Percentiles rank a stretch among this genome's conserved stretches.
These are phyloP conservation scores for Fagus crenata DNA, from an alignment of 306 rosid genomes.

Conservation along the genomic window DNA sequence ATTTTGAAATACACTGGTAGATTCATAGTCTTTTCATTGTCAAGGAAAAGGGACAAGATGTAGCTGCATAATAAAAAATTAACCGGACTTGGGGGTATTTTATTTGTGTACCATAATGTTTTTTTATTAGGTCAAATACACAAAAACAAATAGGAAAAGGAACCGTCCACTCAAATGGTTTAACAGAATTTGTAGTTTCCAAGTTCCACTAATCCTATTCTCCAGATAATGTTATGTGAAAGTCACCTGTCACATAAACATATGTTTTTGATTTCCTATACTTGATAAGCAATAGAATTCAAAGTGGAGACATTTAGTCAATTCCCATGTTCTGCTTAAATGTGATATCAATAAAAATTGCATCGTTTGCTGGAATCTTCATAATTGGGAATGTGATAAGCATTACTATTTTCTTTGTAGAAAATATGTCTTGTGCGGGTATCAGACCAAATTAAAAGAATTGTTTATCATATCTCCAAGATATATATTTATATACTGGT, in stretches of 20 bases:
- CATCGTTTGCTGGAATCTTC: not conserved
- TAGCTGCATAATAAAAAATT: not conserved
- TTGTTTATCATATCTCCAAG: conserved; percentile 8
- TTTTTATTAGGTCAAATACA: not conserved
- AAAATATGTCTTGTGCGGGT: not conserved
- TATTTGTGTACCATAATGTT: not conserved
- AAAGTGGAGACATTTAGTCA: not conserved
- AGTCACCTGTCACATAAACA: not conserved
- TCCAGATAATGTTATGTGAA: not conserved
- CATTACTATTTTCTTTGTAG: not conserved
- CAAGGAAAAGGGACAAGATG: not conserved
- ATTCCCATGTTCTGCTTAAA: not conserved
- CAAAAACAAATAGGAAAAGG: not conserved
- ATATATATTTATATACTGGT: not conserved
- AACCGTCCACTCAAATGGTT: not conserved
- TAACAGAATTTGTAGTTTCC: not conserved
- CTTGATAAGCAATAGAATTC: not conserved
- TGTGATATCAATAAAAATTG: not conserved
- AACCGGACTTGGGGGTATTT: not conserved
- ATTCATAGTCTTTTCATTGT: not conserved
- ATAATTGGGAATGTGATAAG: not conserved
- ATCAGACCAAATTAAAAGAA: not conserved
- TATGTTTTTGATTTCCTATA: not conserved
- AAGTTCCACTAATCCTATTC: not conserved
- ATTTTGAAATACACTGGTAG: not conserved